Conservation (phyloP, 2,329 filamentous ascomycete species). For the Alternaria consortialis region DNA sequence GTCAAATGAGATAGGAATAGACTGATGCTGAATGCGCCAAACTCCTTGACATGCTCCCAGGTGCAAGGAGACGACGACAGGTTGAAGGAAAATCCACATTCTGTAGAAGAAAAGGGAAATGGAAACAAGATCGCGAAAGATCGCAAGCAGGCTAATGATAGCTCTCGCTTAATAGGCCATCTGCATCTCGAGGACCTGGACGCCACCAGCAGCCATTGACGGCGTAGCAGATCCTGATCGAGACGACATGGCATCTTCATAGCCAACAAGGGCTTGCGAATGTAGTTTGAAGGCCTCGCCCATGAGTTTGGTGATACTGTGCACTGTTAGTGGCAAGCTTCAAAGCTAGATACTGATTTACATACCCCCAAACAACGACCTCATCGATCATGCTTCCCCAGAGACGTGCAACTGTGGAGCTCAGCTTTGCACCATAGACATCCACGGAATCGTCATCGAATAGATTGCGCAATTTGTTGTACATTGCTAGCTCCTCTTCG, state of each 20-base stretch:
- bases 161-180: conserved; percentile 49
- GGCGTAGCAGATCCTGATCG: conserved; percentile 55
- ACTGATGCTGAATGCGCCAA: conserved; percentile 28
- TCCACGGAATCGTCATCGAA: conserved; percentile 92
- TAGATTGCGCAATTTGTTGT: conserved; percentile 88
- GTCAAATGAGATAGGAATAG: conserved; percentile 22
- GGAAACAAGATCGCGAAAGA: conserved; percentile 31
- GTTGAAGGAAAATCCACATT: conserved; percentile 33
- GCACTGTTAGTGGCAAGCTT: conserved; percentile 55
- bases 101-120: conserved; percentile 39
- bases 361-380: conserved; percentile 99
- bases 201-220: conserved; percentile 52
- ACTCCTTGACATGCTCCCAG: conserved; percentile 49
- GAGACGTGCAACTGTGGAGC: conserved; percentile 91
- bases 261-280: conserved; percentile 91
- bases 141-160: conserved; percentile 11
- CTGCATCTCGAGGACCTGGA: conserved; percentile 55
- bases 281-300: conserved; percentile 98
- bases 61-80: conserved; percentile 42
- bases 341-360: conserved; percentile 40
- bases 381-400: conserved; percentile 99
- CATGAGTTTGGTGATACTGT: conserved; percentile 90
- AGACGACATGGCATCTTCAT: conserved; percentile 78
- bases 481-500: conserved; percentile 86
- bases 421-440: conserved; percentile 81